Percentiles rank a stretch among this genome's conserved stretches.
Evolutionary conservation across 306 rosid genomes (phyloP).

Genomic region (Sophora flavescens): DNA sequence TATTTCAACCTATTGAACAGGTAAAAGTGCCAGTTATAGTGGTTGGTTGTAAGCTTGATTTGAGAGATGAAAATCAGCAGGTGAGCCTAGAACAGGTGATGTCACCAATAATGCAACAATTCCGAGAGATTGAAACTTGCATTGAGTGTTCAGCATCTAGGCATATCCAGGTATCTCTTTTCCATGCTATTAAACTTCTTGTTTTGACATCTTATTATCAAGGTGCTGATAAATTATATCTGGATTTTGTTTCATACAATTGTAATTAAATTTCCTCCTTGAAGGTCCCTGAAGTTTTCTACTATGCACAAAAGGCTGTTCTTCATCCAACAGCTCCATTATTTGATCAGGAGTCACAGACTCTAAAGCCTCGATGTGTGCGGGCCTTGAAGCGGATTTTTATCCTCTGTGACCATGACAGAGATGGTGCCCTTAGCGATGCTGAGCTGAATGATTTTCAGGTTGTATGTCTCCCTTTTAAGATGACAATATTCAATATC

Average conservation of each 20-base stretch:
- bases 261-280: constrained; percentile 30
- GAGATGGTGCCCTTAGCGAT: constrained; percentile 83
- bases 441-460: constrained; percentile 58
- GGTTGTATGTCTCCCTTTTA: constrained; percentile 40
- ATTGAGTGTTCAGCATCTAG: constrained; percentile 93
- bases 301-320: constrained; percentile 97
- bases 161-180: constrained; percentile 83
- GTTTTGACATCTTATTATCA: constrained; percentile 17
- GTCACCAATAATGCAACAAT: constrained; percentile 99
- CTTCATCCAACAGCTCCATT: constrained; percentile 98
- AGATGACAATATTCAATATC: background rate
- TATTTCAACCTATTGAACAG: constrained; percentile 60
- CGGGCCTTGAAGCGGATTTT: constrained; percentile 95
- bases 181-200: background rate
- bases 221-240: constrained; percentile 28
- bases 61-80: constrained; percentile 92
- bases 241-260: constrained; percentile 36
- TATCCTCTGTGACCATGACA: constrained; percentile 93
- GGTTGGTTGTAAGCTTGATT: constrained; percentile 96
- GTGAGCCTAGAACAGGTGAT: constrained; percentile 94
- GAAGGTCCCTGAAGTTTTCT: constrained; percentile 98
- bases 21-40: constrained; percentile 95
- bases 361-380: constrained; percentile 92
- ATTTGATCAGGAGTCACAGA: constrained; percentile 96
- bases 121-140: constrained; percentile 99